Conservation (phyloP, 257 asterid species). For the Verbascum thapsus region DNA sequence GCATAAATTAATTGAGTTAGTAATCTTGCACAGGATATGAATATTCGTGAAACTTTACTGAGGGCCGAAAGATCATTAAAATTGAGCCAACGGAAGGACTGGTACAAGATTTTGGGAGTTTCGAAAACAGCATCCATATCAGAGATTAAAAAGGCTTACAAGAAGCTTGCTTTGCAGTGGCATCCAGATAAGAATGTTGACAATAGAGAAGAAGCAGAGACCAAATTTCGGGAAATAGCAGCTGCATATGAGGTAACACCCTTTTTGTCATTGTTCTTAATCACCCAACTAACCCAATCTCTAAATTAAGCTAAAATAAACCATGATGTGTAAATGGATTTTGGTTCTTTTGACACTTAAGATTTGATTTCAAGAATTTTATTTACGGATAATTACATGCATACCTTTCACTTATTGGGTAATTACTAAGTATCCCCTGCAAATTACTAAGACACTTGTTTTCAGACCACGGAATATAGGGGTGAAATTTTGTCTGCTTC, state of each 20-base stretch:
- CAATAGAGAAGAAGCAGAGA: constrained; percentile 93
- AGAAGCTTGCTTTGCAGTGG: constrained; percentile 96
- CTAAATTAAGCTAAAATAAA: not conserved
- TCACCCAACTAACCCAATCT: not conserved
- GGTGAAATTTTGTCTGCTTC: too few relatives aligned
- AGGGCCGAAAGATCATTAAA: constrained; percentile 81
- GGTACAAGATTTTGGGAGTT: constrained; percentile 90
- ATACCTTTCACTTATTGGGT: too few relatives aligned
- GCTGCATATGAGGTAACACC: constrained; percentile 91
- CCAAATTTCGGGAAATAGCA: constrained; percentile 86
- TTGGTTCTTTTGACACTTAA: not conserved
- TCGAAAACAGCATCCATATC: constrained; percentile 68
- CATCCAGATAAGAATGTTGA: constrained; percentile 94
- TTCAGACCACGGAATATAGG: too few relatives aligned
- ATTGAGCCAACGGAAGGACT: constrained; percentile 91
- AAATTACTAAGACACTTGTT: too few relatives aligned
- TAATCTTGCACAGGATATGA: constrained; percentile 52
- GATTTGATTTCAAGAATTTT: too few relatives aligned
- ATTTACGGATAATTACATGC: too few relatives aligned
- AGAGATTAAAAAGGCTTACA: constrained; percentile 91
- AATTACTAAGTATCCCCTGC: too few relatives aligned
- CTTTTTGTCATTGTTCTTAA: not conserved
- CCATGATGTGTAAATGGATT: not conserved
- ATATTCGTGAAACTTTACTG: constrained; percentile 62
- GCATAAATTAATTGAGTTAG: constrained; percentile 19